phyloP scores from a whole-genome alignment of 352 stramenopile genomes.

The Proteromonas lacertae region DNA sequence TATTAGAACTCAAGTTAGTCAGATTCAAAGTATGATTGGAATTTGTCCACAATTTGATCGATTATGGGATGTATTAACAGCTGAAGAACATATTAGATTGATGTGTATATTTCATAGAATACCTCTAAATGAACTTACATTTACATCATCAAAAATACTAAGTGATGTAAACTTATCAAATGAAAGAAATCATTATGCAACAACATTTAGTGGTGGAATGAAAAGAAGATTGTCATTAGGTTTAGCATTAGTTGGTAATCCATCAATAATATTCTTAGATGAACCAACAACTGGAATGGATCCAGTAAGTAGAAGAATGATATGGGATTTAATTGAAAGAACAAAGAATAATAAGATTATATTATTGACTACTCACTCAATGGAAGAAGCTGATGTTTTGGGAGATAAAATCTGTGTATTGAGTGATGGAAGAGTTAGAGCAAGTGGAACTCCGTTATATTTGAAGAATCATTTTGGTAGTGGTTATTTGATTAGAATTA shows the following conservation, averaged over 20 bases:
- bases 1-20: conserved; percentile 2
- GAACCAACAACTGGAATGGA: too few relatives aligned
- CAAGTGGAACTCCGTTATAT: neutral
- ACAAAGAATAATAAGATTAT: conserved; percentile 22
- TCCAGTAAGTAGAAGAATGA: neutral
- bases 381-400: conserved; percentile 14
- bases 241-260: conserved; percentile 35
- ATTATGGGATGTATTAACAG: conserved; percentile 57
- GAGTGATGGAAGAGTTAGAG: conserved; percentile 10
- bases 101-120: conserved; percentile 31
- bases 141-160: too few relatives aligned
- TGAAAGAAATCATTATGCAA: neutral
- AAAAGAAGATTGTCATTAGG: conserved; percentile 56
- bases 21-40: conserved; percentile 17
- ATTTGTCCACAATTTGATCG: conserved; percentile 69
- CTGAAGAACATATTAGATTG: conserved; percentile 31
- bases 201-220: conserved; percentile 35
- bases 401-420: conserved; percentile 15
- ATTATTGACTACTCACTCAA: conserved; percentile 58
- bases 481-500: conserved; percentile 27
- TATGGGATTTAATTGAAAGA: conserved; percentile 11
- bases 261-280: too few relatives aligned
- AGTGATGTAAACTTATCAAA: neutral
- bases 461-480: conserved; percentile 1
- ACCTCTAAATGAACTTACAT: neutral